Base-by-base conservation (phyloP, 192 early-diverging fungal species). In the Coemansia guatemalensis region DNA sequence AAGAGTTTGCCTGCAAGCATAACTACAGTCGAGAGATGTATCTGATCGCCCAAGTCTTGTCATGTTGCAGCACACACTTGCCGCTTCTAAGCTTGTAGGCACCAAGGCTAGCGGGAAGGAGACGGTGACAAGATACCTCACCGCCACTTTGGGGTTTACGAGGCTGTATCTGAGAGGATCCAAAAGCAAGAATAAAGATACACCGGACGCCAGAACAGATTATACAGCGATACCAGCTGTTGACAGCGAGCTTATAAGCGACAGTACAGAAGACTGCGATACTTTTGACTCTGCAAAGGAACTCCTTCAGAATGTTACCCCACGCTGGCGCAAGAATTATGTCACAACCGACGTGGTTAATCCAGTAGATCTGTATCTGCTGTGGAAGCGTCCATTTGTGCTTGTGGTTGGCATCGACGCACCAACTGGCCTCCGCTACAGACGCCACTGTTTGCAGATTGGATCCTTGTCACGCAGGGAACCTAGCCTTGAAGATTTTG, bases 321-420 rank as follows among this genome's bases (percentile, higher is more conserved):
- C 82, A 14, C 82, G 87, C 60, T 97, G 94, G 95, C 67, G 69
- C 32, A 64, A 81, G 3, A 70, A 91, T 73, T 93, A 85, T 74
- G 89, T 93, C 3, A 87, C 90, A 9, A 86, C 84, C 56, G 81
- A 89, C 44, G 69, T 93, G 39, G 74, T 81, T 12, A 75, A 58
- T 35, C 64, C 79, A 14, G 58, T 80, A 12, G 85, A 86, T n/a
- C 73, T 92, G 50, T 76, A 85, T 48, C 52, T 82, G 18, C 74
- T 93, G 60, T 67, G 69, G 66, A 82, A 81, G 69, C 73, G 78
- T n/a, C 91, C 91, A 0, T 93, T 95, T 79, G 87, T 95, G 30
- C 75, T 97, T 8, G 67, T 96, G 8, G 83, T 96, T 1, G 85
- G 89, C n/a, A 82, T 99, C 5, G 90, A 96, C 53, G 91, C 92